These are phyloP conservation scores for Colletotrichum viniferum DNA, from an alignment of 2,329 filamentous ascomycete species.

Conservation along the genomic window DNA sequence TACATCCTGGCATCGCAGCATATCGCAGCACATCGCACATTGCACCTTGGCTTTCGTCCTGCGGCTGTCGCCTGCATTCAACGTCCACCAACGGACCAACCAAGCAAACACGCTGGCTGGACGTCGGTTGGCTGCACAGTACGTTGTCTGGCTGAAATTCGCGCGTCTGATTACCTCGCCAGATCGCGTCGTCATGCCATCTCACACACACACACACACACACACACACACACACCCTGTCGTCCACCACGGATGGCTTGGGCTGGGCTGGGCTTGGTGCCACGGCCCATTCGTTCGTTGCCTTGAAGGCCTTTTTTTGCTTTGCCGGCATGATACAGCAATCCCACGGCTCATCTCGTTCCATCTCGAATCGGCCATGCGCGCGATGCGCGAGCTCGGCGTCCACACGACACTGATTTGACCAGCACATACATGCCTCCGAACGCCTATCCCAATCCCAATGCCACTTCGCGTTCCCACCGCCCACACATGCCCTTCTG, in stretches of 20 bases:
- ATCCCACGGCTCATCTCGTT: not conserved
- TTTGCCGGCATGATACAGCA: conserved; percentile 1
- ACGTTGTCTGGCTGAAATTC: not conserved
- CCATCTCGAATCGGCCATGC: not conserved
- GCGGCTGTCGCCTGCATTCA: not conserved
- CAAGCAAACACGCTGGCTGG: not conserved
- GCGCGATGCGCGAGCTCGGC: not conserved
- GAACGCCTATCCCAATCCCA: not conserved
- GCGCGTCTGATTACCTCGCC: not conserved
- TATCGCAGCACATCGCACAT: not conserved
- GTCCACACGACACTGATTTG: not conserved
- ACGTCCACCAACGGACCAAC: not conserved
- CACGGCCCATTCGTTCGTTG: not conserved
- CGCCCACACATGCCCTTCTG: not conserved
- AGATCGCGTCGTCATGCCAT: not conserved
- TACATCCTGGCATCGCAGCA: not conserved
- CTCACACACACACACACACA: not conserved
- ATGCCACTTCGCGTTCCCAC: not conserved
- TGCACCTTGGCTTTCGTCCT: not conserved
- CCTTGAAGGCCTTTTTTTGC: not conserved
- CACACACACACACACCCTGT: not conserved
- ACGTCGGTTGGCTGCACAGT: not conserved
- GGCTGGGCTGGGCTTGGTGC: not conserved
- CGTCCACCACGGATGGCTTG: not conserved
- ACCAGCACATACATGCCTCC: conserved; percentile 9